Base-by-base conservation (phyloP, 1,284 basidiomycete species). In the Ganoderma lucidum region DNA sequence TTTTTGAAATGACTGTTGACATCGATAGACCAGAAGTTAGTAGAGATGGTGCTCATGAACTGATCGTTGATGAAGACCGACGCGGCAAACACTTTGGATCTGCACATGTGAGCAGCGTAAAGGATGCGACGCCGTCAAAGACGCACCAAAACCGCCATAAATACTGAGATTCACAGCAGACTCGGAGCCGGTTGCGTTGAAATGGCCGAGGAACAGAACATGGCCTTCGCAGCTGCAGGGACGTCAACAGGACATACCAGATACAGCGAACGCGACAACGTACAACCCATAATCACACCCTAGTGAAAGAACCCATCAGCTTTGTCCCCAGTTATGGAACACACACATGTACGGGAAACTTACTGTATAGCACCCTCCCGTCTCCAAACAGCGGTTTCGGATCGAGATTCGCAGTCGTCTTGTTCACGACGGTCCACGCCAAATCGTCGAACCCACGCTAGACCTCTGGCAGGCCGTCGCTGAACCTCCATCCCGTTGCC, bases 261-360 rank as follows among this genome's bases (percentile, higher is more conserved):
- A 30, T n/a, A 66, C 19, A 53, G 28, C 23, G 70, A 3, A 41
- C 17, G 42, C 4, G 53, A 2, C 10, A 32, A 84, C 90, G 79
- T 70, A 94, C 93, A 91, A 94, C 61, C 88, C 90, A 80, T 94
- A 94, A 77, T 94, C 93, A 75, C 93, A 94, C 0, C 91, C 78
- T 23, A 23, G 23, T 23, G 23, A 23, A 23, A 44, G 41, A n/a
- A 5, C 37, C 65, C 10, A 63, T 61, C 14, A 51, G 48, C n/a
- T 23, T 9, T 12, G n/a, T 10, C 23, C 48, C 8, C n/a, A 28
- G n/a, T 23, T 3, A 23, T 3, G 3, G 9, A 23, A 5, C 8
- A 23, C n/a, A 4, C n/a, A 6, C 17, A 23, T 23, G 23, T 28
- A 23, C n/a, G n/a, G 1, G 48, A 6, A 23, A 23, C 19, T 51